Conservation (phyloP, 768 basidiomycete species). For the Grammothele lineata region DNA sequence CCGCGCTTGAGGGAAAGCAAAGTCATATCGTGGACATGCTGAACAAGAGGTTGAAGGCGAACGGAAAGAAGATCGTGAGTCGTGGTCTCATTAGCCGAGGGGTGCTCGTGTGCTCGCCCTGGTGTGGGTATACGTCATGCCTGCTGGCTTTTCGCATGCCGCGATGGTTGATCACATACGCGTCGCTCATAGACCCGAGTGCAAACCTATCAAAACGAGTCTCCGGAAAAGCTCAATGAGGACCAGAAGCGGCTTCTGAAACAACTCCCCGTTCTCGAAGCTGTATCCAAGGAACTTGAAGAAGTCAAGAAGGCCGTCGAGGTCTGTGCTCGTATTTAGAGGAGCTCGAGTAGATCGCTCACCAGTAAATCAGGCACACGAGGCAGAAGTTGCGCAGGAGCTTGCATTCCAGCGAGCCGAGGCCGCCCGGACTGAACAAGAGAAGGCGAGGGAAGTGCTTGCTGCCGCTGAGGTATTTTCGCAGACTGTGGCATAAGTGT, state of each 20-base stretch:
- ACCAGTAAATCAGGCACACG: slow-evolving; percentile 46
- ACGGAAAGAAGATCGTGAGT: slow-evolving; percentile 82
- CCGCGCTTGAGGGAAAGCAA: slow-evolving; percentile 32
- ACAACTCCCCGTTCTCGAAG: slow-evolving; percentile 72
- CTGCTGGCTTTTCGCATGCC: background rate
- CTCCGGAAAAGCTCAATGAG: slow-evolving; percentile 74
- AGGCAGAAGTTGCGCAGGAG: slow-evolving; percentile 59
- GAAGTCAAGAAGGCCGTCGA: slow-evolving; percentile 84
- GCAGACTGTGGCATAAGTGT: background rate
- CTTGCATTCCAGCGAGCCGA: slow-evolving; percentile 50
- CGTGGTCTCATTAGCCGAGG: slow-evolving; percentile 8
- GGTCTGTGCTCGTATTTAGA: too few relatives aligned
- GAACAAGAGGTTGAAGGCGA: slow-evolving; percentile 69
- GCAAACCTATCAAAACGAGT: slow-evolving; percentile 62
- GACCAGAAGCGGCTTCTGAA: slow-evolving; percentile 78
- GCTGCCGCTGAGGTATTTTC: slow-evolving; percentile 50
- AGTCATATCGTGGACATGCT: slow-evolving; percentile 79
- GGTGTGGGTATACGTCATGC: slow-evolving; percentile 14
- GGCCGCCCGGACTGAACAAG: slow-evolving; percentile 50
- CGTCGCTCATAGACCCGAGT: slow-evolving; percentile 55
- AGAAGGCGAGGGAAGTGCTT: slow-evolving; percentile 52
- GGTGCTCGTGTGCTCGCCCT: slow-evolving; percentile 2
- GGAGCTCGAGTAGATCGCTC: too few relatives aligned
- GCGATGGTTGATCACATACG: background rate
- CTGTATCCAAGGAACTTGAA: slow-evolving; percentile 73